These are phyloP conservation scores for Trichoderma gamsii DNA, from an alignment of 495 filamentous ascomycete species.

Conservation along the genomic window DNA sequence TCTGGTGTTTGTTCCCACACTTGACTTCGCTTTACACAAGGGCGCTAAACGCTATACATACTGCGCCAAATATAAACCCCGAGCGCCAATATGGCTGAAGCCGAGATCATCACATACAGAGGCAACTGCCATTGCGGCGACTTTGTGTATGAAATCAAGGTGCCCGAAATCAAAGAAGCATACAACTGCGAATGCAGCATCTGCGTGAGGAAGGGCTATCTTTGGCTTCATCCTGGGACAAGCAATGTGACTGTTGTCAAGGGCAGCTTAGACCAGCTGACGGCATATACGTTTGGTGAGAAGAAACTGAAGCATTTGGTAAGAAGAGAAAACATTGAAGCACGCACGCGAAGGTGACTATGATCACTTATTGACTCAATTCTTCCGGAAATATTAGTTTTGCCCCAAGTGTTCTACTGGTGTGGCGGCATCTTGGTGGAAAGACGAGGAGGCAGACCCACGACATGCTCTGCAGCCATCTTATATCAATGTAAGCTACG, in stretches of 20 bases:
- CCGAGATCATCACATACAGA: slow-evolving; percentile 40
- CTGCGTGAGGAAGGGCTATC: slow-evolving; percentile 40
- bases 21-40: neutral
- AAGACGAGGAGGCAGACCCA: neutral
- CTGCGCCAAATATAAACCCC: neutral
- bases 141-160: slow-evolving; percentile 40
- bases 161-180: slow-evolving; percentile 37
- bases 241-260: slow-evolving; percentile 35
- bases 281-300: slow-evolving; percentile 32
- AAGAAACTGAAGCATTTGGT: slow-evolving; percentile 33
- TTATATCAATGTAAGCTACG: slow-evolving; percentile 18
- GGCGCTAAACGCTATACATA: neutral
- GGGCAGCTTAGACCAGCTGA: slow-evolving; percentile 29
- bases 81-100: slow-evolving; percentile 20
- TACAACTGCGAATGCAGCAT: slow-evolving; percentile 48
- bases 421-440: neutral
- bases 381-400: slow-evolving; percentile 29
- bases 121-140: slow-evolving; percentile 53
- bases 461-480: slow-evolving; percentile 16
- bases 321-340: slow-evolving; percentile 6
- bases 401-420: slow-evolving; percentile 38
- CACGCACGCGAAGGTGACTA: neutral
- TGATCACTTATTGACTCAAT: neutral
- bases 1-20: neutral
- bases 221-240: slow-evolving; percentile 31